These are phyloP conservation scores for Trichoderma polysporum DNA, from an alignment of 2,329 filamentous ascomycete genomes.

Conservation along the genomic window DNA sequence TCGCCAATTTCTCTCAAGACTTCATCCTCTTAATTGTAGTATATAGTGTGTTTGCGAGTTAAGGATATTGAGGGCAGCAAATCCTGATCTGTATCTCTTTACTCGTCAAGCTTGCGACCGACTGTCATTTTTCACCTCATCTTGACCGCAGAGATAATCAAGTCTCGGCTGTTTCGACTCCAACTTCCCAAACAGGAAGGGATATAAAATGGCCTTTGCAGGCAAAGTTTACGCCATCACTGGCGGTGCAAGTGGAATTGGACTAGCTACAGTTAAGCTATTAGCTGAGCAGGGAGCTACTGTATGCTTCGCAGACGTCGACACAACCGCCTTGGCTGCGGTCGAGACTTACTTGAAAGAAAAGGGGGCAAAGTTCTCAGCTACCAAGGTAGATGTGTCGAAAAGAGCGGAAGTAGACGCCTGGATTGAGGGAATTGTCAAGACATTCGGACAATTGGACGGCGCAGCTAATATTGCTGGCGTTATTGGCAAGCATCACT, in stretches of 20 bases:
- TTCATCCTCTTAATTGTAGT: background rate
- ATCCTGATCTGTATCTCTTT: background rate
- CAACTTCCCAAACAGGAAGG: background rate
- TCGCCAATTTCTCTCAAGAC: background rate
- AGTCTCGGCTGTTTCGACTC: background rate
- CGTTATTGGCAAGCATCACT: constrained; percentile 47
- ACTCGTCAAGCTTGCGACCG: background rate
- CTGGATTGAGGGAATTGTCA: constrained; percentile 49
- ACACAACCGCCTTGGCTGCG: constrained; percentile 31
- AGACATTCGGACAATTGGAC: constrained; percentile 52
- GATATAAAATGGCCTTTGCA: background rate
- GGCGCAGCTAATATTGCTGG: constrained; percentile 57
- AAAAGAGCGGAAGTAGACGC: constrained; percentile 48
- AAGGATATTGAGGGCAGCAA: background rate
- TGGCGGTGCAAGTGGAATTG: constrained; percentile 46
- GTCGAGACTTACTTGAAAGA: constrained; percentile 34
- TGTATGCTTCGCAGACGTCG: constrained; percentile 43
- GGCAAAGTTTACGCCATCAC: constrained; percentile 43
- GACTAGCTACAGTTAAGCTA: constrained; percentile 41
- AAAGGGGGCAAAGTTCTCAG: constrained; percentile 30
- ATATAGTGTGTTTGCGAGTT: constrained; percentile 6
- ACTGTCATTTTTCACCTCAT: background rate
- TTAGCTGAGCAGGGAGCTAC: constrained; percentile 38
- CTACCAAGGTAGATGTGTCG: constrained; percentile 49
- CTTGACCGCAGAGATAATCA: background rate